Evolutionary conservation across 306 rosid species (phyloP).

Genomic region (Lathyrus oleraceus): DNA sequence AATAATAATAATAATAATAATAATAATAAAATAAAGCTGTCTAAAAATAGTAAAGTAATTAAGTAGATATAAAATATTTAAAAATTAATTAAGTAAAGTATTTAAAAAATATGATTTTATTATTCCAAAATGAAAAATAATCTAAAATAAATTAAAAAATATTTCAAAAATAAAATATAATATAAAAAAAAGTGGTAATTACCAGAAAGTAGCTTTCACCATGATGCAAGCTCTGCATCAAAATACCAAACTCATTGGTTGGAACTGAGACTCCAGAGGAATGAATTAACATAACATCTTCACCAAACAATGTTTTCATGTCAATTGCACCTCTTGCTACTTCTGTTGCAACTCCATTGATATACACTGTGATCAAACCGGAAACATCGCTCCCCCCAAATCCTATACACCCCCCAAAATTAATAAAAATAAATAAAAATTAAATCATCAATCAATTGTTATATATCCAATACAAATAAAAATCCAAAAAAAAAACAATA

Average conservation of each 20-base stretch:
- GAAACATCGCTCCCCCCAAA: slow-evolving; percentile 28
- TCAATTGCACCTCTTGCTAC: slow-evolving; percentile 70
- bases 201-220: slow-evolving; percentile 94
- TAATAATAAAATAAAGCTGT: too few species aligned
- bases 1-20: too few species aligned
- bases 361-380: slow-evolving; percentile 70
- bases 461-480: not conserved
- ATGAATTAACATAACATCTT: slow-evolving; percentile 69
- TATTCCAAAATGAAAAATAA: not conserved
- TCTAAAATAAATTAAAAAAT: not conserved
- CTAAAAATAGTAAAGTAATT: too few species aligned
- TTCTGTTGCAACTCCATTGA: slow-evolving; percentile 81
- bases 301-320: slow-evolving; percentile 65
- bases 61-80: not conserved
- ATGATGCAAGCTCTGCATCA: slow-evolving; percentile 65
- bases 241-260: slow-evolving; percentile 72
- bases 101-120: not conserved
- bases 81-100: not conserved
- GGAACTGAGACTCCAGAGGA: slow-evolving; percentile 75
- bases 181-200: not conserved
- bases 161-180: not conserved
- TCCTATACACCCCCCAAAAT: slow-evolving; percentile 15
- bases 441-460: slow-evolving; percentile 6
- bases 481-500: not conserved
- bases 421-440: not conserved